phyloP scores from a whole-genome alignment of 805 yeast genomes.

The Komagataella ulmi region DNA sequence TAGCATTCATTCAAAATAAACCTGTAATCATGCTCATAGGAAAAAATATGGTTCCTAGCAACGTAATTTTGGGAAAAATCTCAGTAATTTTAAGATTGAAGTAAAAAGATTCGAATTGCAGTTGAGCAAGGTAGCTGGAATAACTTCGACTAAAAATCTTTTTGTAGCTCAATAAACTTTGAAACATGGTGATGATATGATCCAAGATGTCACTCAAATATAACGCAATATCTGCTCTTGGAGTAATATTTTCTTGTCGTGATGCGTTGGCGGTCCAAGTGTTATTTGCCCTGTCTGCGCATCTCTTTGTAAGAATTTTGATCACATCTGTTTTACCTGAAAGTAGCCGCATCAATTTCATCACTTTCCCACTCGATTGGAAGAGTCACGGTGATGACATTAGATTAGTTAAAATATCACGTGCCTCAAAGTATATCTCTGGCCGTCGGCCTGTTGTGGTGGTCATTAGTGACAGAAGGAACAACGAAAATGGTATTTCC shows the following conservation, averaged over 20 bases:
- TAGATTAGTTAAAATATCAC: too few relatives aligned
- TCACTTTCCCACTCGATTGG: slow-evolving; percentile 79
- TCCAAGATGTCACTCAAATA: slow-evolving; percentile 94
- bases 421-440: too few relatives aligned
- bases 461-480: too few relatives aligned
- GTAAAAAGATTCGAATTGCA: slow-evolving; percentile 85
- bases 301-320: slow-evolving; percentile 89
- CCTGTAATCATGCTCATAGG: slow-evolving; percentile 89
- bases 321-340: slow-evolving; percentile 95
- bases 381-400: too few relatives aligned
- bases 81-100: slow-evolving; percentile 77
- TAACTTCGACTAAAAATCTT: slow-evolving; percentile 89
- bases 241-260: slow-evolving; percentile 26
- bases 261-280: too few relatives aligned
- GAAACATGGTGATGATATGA: slow-evolving; percentile 95
- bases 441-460: too few relatives aligned
- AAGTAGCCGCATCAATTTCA: slow-evolving; percentile 81
- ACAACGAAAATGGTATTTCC: too few relatives aligned
- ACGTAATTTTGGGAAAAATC: slow-evolving; percentile 78
- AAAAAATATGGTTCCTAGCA: slow-evolving; percentile 80
- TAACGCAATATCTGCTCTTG: slow-evolving; percentile 83
- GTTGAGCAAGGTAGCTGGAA: slow-evolving; percentile 82
- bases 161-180: slow-evolving; percentile 78
- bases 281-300: slow-evolving; percentile 51
- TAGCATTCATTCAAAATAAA: slow-evolving; percentile 91